Base-by-base conservation (phyloP, 345 rosid genomes). In the Limnanthes douglasii region DNA sequence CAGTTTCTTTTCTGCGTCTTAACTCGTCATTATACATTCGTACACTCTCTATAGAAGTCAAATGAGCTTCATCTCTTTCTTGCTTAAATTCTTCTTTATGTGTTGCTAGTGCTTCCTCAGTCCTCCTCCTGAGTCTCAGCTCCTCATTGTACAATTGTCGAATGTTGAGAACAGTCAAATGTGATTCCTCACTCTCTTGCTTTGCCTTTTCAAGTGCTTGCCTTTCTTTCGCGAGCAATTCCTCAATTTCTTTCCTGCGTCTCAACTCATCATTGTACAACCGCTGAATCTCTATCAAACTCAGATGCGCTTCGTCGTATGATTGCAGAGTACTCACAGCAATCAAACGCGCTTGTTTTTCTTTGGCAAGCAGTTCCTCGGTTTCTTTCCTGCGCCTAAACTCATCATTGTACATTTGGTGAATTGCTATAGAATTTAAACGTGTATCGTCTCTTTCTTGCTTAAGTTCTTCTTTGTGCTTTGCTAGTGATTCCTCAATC, bases 171-270 rank as follows among this genome's bases (percentile, higher is more conserved):
- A n/a, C n/a, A n/a, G n/a, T n/a, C n/a, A n/a, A n/a, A 28, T 43
- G 68, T 6, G 57, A 71, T 17, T 69, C 62, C 15, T 73, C 66
- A 41, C 59, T 56, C 47, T 43, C 51, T 21, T 15, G 25, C 41
- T 38, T 35, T 31, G 34, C 12, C 44, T 41, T 31, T 30, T 46
- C 32, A 3, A 13, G 34, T 37, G 5, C 23, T 37, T 48, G 51
- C 13, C 34, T 33, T 48, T 53, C 55, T 43, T 46, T 53, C 46
- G 39, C 34, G 14, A 53, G 34, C 26, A 7, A 1, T 26, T 60
- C 56, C 22, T 60, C 60, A 15, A 39, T 21, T 48, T 60, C 60
- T 23, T 34, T 11, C 36, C 34, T 44, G 16, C 24, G 43, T 41
- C 48, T 57, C 47, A 53, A 48, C 44, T 49, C 65, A 37, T 53